Percentiles rank a stretch among this genome's conserved stretches.
These are phyloP conservation scores for Nicotiana undulata DNA, from an alignment of 257 asterid species.

Conservation along the genomic window DNA sequence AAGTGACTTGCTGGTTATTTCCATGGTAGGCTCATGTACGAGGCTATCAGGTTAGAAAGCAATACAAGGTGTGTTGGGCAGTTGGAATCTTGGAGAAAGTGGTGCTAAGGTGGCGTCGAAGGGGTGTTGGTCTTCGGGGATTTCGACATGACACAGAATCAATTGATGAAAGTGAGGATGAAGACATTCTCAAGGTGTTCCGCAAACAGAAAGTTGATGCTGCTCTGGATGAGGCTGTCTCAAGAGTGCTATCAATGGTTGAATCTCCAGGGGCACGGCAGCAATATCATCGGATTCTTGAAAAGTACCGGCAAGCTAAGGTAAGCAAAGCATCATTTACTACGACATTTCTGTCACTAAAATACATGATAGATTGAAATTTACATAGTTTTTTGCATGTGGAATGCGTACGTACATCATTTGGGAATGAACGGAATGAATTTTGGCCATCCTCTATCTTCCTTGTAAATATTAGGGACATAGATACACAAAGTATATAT, in stretches of 20 bases:
- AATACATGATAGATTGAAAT: background rate
- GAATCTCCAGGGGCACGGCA: slow-evolving; percentile 75
- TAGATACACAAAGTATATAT: background rate
- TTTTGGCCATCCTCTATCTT: background rate
- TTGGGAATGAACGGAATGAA: background rate
- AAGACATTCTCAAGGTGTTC: slow-evolving; percentile 72
- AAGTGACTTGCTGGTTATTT: slow-evolving; percentile 7
- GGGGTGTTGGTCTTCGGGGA: slow-evolving; percentile 84
- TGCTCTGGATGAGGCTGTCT: slow-evolving; percentile 77
- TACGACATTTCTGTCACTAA: background rate
- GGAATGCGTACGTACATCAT: background rate
- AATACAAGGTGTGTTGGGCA: slow-evolving; percentile 83
- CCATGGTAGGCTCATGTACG: slow-evolving; percentile 83
- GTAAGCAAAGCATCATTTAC: slow-evolving; percentile 28
- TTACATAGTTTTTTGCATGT: background rate
- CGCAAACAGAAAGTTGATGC: slow-evolving; percentile 82
- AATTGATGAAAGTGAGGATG: slow-evolving; percentile 54
- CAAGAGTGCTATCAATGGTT: slow-evolving; percentile 87
- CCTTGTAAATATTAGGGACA: background rate
- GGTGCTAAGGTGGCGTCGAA: slow-evolving; percentile 78
- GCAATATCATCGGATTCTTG: slow-evolving; percentile 79
- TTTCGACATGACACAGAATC: slow-evolving; percentile 47
- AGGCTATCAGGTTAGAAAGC: slow-evolving; percentile 84
- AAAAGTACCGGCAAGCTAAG: slow-evolving; percentile 78
- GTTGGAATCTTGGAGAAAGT: slow-evolving; percentile 88